Conservation (phyloP, 2,329 filamentous ascomycete species). For the Phoma sp. region DNA sequence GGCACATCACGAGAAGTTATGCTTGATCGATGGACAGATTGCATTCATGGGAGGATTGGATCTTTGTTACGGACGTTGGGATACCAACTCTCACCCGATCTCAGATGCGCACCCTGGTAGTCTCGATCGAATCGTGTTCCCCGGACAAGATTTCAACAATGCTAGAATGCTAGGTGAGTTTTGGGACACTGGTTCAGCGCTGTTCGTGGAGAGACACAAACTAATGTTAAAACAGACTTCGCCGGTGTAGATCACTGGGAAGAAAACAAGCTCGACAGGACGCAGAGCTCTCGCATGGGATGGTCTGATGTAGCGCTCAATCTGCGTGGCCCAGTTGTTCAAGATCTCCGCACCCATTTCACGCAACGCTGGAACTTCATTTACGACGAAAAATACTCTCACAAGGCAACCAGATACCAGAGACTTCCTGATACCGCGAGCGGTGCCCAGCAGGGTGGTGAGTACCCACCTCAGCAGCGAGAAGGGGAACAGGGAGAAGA, state of each 20-base stretch:
- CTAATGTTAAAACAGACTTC: conserved; percentile 61
- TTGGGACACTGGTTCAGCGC: conserved; percentile 42
- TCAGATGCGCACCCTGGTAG: conserved; percentile 82
- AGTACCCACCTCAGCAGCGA: conserved; percentile 50
- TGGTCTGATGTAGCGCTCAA: conserved; percentile 89
- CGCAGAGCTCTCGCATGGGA: conserved; percentile 82
- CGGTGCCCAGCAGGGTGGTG: conserved; percentile 46
- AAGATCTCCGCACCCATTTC: conserved; percentile 79
- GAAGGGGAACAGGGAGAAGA: conserved; percentile 44
- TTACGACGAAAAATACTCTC: conserved; percentile 78
- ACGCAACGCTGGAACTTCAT: conserved; percentile 92
- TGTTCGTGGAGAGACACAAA: not conserved
- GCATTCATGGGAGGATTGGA: conserved; percentile 94
- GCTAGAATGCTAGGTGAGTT: conserved; percentile 73
- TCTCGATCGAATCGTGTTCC: conserved; percentile 77
- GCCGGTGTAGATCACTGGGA: conserved; percentile 78
- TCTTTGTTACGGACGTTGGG: conserved; percentile 84
- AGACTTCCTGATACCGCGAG: conserved; percentile 38
- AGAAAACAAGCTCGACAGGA: conserved; percentile 84
- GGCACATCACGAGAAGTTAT: conserved; percentile 93
- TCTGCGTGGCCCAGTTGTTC: conserved; percentile 74
- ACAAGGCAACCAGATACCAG: conserved; percentile 59
- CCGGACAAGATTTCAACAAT: conserved; percentile 93
- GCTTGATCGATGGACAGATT: conserved; percentile 76
- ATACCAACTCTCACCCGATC: conserved; percentile 85